Evolutionary conservation across 495 filamentous ascomycete species (phyloP).

Genomic region (Parathielavia appendiculata): DNA sequence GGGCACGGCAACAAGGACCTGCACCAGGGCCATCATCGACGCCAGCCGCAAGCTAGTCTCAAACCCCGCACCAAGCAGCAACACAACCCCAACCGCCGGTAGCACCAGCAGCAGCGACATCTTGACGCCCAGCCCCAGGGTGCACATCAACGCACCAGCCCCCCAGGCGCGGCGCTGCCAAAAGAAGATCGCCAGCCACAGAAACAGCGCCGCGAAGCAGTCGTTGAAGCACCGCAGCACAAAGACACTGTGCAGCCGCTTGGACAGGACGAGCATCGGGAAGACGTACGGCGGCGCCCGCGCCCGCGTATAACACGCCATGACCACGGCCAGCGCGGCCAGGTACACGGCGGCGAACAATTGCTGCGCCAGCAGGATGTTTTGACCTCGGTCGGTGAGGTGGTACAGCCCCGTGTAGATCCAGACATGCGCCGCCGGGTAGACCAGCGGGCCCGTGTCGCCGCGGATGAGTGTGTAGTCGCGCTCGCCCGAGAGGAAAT

Average conservation of each 20-base stretch:
- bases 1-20: slow-evolving; percentile 70
- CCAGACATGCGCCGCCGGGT: slow-evolving; percentile 90
- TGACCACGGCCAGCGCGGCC: slow-evolving; percentile 63
- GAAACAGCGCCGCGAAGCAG: slow-evolving; percentile 72
- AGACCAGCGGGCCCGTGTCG: slow-evolving; percentile 87
- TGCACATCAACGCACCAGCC: slow-evolving; percentile 65
- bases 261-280: slow-evolving; percentile 81
- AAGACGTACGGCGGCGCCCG: slow-evolving; percentile 85
- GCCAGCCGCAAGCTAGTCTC: slow-evolving; percentile 58
- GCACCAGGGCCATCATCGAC: slow-evolving; percentile 64
- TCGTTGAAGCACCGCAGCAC: slow-evolving; percentile 94
- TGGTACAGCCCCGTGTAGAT: slow-evolving; percentile 76
- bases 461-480: slow-evolving; percentile 84
- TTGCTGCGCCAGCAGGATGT: slow-evolving; percentile 75
- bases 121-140: slow-evolving; percentile 77
- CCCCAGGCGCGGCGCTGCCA: slow-evolving; percentile 70
- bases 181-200: slow-evolving; percentile 73
- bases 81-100: slow-evolving; percentile 68
- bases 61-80: slow-evolving; percentile 65
- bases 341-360: slow-evolving; percentile 78
- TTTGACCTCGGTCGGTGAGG: slow-evolving; percentile 66
- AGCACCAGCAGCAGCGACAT: slow-evolving; percentile 83
- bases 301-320: slow-evolving; percentile 62
- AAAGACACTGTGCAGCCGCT: slow-evolving; percentile 89
- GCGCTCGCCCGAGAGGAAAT: slow-evolving; percentile 75